Evolutionary conservation across 345 rosid genomes (phyloP).

Genomic region (Luvunga scandens): DNA sequence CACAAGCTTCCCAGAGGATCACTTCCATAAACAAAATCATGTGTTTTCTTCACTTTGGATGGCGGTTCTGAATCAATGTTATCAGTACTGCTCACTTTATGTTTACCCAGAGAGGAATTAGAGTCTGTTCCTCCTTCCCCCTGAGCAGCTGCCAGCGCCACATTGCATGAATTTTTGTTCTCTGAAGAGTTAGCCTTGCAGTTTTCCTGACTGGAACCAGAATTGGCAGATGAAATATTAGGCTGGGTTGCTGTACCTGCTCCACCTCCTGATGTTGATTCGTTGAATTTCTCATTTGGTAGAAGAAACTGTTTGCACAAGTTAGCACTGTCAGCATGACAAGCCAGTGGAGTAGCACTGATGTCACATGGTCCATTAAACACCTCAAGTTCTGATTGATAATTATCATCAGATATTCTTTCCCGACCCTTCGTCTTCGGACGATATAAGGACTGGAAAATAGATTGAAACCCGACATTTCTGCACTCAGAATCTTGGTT

Average conservation of each 20-base stretch:
- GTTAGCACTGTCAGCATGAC: conserved; percentile 34
- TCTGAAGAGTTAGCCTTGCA: conserved; percentile 27
- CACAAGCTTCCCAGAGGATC: conserved; percentile 60
- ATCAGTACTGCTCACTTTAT: conserved; percentile 20
- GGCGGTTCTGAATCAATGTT: conserved; percentile 27
- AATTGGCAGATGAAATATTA: conserved; percentile 25
- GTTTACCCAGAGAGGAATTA: conserved; percentile 39
- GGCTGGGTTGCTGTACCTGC: conserved; percentile 27
- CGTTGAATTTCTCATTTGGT: conserved; percentile 30
- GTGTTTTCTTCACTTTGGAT: conserved; percentile 34
- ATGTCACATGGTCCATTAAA: conserved; percentile 25
- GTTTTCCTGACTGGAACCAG: conserved; percentile 23
- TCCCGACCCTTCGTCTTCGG: conserved; percentile 40
- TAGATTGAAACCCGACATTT: conserved; percentile 67
- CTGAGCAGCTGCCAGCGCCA: conserved; percentile 19
- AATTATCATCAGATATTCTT: conserved; percentile 10
- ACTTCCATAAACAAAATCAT: conserved; percentile 33
- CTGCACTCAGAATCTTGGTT: conserved; percentile 27
- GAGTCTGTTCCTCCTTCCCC: conserved; percentile 37
- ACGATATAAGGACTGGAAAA: conserved; percentile 70
- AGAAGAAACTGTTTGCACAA: conserved; percentile 32
- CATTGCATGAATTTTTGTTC: conserved; percentile 29
- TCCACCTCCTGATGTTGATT: conserved; percentile 31
- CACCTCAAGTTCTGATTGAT: conserved; percentile 32
- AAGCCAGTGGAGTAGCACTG: conserved; percentile 40